Evolutionary conservation across 2,329 filamentous ascomycete species (phyloP).

Genomic region (Beauveria bassiana): DNA sequence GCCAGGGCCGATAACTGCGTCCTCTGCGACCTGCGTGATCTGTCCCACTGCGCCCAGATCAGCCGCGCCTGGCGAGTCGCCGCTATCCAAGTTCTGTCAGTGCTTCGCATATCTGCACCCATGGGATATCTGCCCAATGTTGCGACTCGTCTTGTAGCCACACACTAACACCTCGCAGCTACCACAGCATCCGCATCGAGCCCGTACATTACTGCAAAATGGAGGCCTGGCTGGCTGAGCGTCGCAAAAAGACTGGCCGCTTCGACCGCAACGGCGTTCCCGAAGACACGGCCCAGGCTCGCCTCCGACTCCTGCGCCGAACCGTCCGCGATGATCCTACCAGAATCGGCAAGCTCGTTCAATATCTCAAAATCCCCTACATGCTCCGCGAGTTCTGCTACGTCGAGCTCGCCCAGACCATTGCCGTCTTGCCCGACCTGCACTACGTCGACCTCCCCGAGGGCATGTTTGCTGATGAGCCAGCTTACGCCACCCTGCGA

Average conservation of each 20-base stretch:
- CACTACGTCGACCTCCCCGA: constrained; percentile 87
- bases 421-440: constrained; percentile 77
- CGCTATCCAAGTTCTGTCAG: constrained; percentile 53
- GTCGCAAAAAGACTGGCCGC: constrained; percentile 64
- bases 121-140: neutral
- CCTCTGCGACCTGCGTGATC: constrained; percentile 86
- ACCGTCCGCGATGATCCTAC: constrained; percentile 72
- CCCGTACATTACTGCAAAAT: constrained; percentile 89
- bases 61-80: constrained; percentile 62
- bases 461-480: constrained; percentile 76
- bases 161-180: constrained; percentile 41
- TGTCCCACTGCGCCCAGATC: constrained; percentile 70
- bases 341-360: constrained; percentile 59
- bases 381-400: constrained; percentile 89
- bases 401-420: constrained; percentile 73
- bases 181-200: constrained; percentile 86
- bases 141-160: neutral
- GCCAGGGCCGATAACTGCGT: constrained; percentile 75
- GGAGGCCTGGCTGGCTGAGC: constrained; percentile 72
- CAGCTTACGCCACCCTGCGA: constrained; percentile 64
- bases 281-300: constrained; percentile 68
- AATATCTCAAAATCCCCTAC: constrained; percentile 83
- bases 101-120: constrained; percentile 17
- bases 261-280: constrained; percentile 72
- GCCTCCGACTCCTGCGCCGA: constrained; percentile 71